phyloP scores from a whole-genome alignment of 441 rosid genomes.

The Biscutella laevigata region DNA sequence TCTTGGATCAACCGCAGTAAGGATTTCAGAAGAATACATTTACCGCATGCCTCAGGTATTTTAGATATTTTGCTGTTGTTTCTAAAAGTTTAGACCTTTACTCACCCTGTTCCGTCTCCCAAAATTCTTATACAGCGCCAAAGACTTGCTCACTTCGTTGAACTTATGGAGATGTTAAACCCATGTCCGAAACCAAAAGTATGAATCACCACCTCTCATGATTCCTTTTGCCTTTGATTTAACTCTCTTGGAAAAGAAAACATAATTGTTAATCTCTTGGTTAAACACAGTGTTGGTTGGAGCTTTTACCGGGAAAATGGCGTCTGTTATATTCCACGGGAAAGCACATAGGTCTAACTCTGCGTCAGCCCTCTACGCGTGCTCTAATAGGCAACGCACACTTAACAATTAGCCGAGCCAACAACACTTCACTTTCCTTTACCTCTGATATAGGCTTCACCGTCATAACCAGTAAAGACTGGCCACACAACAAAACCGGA shows the following conservation, averaged over 20 bases:
- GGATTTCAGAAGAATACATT: constrained; percentile 84
- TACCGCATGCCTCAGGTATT: constrained; percentile 70
- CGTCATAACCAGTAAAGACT: constrained; percentile 44
- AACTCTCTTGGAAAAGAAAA: neutral
- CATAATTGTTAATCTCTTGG: neutral
- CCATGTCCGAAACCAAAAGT: constrained; percentile 77
- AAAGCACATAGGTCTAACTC: constrained; percentile 76
- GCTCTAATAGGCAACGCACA: constrained; percentile 59
- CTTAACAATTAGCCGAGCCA: constrained; percentile 42
- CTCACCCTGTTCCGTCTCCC: neutral
- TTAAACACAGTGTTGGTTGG: constrained; percentile 60
- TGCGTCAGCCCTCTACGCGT: constrained; percentile 65
- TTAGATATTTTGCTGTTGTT: neutral
- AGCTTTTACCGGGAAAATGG: constrained; percentile 86
- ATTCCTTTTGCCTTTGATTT: neutral
- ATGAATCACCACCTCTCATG: neutral
- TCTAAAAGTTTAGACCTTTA: neutral
- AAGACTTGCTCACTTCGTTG: constrained; percentile 76
- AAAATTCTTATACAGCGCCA: constrained; percentile 40
- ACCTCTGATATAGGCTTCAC: constrained; percentile 56
- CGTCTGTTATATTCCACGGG: constrained; percentile 76
- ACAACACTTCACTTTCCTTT: constrained; percentile 33
- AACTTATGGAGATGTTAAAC: constrained; percentile 88
- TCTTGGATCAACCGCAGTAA: constrained; percentile 85
- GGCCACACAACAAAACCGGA: constrained; percentile 80